A percentile compares a stretch with the other conserved stretches of the same genome.
Conservation (phyloP, 2,329 filamentous ascomycete species). For the Aspergillus sp. region DNA sequence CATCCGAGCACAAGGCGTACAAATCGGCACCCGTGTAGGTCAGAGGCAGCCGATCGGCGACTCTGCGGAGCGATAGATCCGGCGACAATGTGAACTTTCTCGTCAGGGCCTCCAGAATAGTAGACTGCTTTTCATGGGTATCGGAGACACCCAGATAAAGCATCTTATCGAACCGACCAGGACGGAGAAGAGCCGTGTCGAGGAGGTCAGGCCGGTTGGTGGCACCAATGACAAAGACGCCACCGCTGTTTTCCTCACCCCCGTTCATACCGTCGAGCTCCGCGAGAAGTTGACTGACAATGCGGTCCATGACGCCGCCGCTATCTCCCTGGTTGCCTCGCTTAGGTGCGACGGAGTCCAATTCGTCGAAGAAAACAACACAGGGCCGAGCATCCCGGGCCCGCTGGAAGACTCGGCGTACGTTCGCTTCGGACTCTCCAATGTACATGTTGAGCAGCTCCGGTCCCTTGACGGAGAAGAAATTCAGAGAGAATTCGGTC, state of each 20-base stretch:
- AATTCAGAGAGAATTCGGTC: conserved; percentile 98
- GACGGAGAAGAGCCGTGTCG: conserved; percentile 83
- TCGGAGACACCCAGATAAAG: conserved; percentile 94
- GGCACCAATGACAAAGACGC: conserved; percentile 94
- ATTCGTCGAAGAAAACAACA: conserved; percentile 96
- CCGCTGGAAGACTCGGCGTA: conserved; percentile 99
- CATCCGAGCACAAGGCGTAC: conserved; percentile 94
- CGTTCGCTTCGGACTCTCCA: conserved; percentile 99
- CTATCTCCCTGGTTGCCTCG: conserved; percentile 96
- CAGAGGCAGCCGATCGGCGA: conserved; percentile 80
- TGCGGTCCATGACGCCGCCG: conserved; percentile 96
- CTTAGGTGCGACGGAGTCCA: conserved; percentile 96
- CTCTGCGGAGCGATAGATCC: conserved; percentile 69
- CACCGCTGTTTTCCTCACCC: conserved; percentile 73
- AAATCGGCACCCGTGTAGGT: conserved; percentile 98
- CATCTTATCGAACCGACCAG: conserved; percentile 97
- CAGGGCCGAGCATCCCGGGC: conserved; percentile 95
- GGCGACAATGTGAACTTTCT: conserved; percentile 89
- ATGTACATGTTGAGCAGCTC: conserved; percentile 99
- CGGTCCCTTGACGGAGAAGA: conserved; percentile 98
- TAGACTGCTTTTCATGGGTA: conserved; percentile 94
- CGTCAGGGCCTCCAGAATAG: conserved; percentile 89
- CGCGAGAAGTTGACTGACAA: conserved; percentile 90
- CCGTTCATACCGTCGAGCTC: conserved; percentile 98
- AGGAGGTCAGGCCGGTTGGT: conserved; percentile 93